Evolutionary conservation across 2,329 filamentous ascomycete species (phyloP).

Genomic region (Orbilia javanica): DNA sequence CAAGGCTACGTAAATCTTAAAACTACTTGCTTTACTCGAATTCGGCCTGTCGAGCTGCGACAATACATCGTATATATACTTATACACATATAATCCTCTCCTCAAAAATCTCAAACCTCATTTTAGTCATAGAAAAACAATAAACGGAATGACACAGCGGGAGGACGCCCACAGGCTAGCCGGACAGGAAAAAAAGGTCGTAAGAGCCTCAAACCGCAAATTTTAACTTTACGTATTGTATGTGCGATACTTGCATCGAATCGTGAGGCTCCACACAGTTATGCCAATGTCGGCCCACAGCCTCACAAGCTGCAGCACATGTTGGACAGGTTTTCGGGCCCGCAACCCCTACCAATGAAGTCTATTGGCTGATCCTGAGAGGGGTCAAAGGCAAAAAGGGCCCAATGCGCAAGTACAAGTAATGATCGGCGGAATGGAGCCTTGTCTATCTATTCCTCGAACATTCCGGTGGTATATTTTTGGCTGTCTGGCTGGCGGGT

Average conservation of each 20-base stretch:
- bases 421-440: background rate
- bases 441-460: background rate
- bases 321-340: constrained; percentile 20
- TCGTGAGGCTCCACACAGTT: constrained; percentile 16
- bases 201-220: constrained; percentile 20
- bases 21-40: background rate
- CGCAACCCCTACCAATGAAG: background rate
- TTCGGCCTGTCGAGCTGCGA: background rate
- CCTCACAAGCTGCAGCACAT: constrained; percentile 26
- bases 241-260: no score
- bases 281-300: constrained; percentile 1
- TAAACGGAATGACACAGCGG: background rate
- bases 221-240: background rate
- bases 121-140: background rate
- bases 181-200: background rate
- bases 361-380: constrained; percentile 11
- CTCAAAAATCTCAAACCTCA: background rate
- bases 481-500: background rate
- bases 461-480: constrained; percentile 13
- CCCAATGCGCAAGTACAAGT: background rate
- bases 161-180: background rate
- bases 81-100: no score
- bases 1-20: background rate
- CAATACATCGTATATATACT: constrained; percentile 12
- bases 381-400: background rate